A percentile compares a stretch with the other conserved stretches of the same genome.
phyloP scores from a whole-genome alignment of 1,284 basidiomycete species.

The Trichosporon ovoides region DNA sequence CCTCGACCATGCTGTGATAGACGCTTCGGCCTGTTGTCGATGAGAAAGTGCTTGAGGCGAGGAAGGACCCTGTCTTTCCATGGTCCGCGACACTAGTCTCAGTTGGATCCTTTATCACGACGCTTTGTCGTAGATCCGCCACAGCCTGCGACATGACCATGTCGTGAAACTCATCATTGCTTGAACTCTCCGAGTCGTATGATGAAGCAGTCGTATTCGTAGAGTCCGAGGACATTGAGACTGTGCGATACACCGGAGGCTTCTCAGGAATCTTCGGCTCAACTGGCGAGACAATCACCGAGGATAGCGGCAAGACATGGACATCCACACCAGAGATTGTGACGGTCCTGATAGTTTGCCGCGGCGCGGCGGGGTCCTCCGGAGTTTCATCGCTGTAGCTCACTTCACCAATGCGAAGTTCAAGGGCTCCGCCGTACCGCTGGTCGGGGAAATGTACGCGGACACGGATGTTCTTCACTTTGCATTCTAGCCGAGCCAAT shows the following conservation, averaged over 20 bases:
- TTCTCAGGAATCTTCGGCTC: background rate
- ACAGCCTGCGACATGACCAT: constrained; percentile 52
- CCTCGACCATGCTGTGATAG: constrained; percentile 14
- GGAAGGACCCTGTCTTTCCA: constrained; percentile 26
- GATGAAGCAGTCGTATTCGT: constrained; percentile 2
- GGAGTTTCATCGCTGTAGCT: constrained; percentile 41
- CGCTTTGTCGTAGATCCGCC: constrained; percentile 49
- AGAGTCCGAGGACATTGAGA: constrained; percentile 22
- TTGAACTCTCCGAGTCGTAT: constrained; percentile 1
- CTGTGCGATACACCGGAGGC: background rate
- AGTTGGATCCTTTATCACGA: background rate
- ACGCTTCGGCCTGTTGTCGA: constrained; percentile 15
- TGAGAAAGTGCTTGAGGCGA: constrained; percentile 14
- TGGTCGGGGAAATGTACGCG: constrained; percentile 35
- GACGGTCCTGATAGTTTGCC: constrained; percentile 25
- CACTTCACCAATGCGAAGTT: constrained; percentile 40
- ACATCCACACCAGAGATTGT: constrained; percentile 26
- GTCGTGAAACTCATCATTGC: constrained; percentile 29
- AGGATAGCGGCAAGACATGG: constrained; percentile 24
- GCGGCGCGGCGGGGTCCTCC: constrained; percentile 6
- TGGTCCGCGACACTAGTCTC: constrained; percentile 35
- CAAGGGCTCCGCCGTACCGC: constrained; percentile 30
- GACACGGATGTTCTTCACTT: constrained; percentile 63
- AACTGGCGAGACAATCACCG: background rate
- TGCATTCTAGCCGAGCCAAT: constrained; percentile 73